Base-by-base conservation (phyloP, 495 filamentous ascomycete genomes). In the Lasiosphaeria miniovina region DNA sequence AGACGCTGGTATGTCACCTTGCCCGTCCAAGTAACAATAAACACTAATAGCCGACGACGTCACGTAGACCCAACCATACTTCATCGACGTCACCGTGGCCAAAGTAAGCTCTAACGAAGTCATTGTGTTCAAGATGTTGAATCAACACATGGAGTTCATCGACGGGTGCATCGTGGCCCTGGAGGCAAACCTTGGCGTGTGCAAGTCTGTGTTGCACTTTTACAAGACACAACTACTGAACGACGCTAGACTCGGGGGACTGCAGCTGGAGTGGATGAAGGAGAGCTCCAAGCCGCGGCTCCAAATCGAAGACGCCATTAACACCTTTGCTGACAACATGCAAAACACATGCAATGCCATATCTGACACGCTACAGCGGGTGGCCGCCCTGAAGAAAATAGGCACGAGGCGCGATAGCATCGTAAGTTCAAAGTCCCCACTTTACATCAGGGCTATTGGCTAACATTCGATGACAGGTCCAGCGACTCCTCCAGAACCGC, bases 101-200 rank as follows among this genome's bases (percentile, higher is more conserved):
- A 46, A 46, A 46, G 43, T 46, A n/a, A 46, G 43, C 43, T n/a
- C 7, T 5, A n/a, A 46, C 43, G 43, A 46, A 46, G 43, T 46
- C 43, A 5, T 1, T 1, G 43, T 46, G 3, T 45, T 61, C 34
- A 56, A 61, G 15, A 36, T 32, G 8, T 3, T 56, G 2, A 55
- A 46, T 36, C 33, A 36, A 12, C 55, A 52, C 24, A 61, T 56
- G 59, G 59, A 61, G 36, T 56, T 24, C 12, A 45, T 61, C n/a
- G 59, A 55, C n/a, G 48, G 50, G 4, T 56, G 36, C 45, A 52
- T 61, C n/a, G 36, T 36, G 7, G 59, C 40, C 31, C 53, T 61
- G 4, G 9, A 52, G 31, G 41, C 59, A 10, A 61, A 61, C 36
- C 33, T 56, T 8, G 32, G 58, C n/a, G 35, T 51, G 4, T 50